Evolutionary conservation across 2,329 filamentous ascomycete genomes (phyloP).

Genomic region (Colletotrichum acutatum): DNA sequence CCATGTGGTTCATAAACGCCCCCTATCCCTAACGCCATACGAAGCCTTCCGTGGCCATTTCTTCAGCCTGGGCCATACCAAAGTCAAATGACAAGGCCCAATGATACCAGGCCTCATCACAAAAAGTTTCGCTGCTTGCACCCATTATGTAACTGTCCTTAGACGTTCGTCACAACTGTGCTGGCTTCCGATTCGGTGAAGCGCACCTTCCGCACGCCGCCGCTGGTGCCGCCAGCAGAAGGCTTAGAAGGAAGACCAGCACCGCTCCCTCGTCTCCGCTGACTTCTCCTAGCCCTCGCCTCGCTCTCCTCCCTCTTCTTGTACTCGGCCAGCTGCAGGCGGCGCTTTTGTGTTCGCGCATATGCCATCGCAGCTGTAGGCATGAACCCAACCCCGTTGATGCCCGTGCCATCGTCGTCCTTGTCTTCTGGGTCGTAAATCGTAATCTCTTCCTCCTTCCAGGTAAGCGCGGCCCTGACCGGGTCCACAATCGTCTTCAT

Average conservation of each 20-base stretch:
- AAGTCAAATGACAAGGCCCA: neutral
- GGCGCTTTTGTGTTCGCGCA: conserved; percentile 65
- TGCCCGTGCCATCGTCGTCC: conserved; percentile 74
- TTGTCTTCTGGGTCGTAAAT: conserved; percentile 72
- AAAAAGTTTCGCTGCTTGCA: neutral
- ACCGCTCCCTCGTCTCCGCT: conserved; percentile 55
- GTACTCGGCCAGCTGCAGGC: conserved; percentile 72
- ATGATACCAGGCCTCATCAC: neutral
- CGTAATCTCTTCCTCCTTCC: conserved; percentile 76
- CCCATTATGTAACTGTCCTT: neutral
- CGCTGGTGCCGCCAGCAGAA: conserved; percentile 40
- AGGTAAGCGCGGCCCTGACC: conserved; percentile 69
- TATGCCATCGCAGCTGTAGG: conserved; percentile 71
- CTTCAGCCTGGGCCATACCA: neutral
- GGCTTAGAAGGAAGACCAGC: conserved; percentile 35
- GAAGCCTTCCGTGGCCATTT: conserved; percentile 1
- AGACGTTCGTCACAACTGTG: conserved; percentile 27
- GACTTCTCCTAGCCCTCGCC: conserved; percentile 65
- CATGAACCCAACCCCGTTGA: conserved; percentile 75
- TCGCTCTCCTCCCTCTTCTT: conserved; percentile 70
- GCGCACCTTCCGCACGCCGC: conserved; percentile 48
- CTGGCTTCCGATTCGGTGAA: conserved; percentile 52
- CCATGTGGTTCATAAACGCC: conserved; percentile 5
- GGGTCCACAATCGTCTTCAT: conserved; percentile 57
- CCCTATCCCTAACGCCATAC: neutral